A percentile compares a stretch with the other conserved stretches of the same genome.
phyloP scores from a whole-genome alignment of 2,329 filamentous ascomycete species.

The Diaporthe destruens region DNA sequence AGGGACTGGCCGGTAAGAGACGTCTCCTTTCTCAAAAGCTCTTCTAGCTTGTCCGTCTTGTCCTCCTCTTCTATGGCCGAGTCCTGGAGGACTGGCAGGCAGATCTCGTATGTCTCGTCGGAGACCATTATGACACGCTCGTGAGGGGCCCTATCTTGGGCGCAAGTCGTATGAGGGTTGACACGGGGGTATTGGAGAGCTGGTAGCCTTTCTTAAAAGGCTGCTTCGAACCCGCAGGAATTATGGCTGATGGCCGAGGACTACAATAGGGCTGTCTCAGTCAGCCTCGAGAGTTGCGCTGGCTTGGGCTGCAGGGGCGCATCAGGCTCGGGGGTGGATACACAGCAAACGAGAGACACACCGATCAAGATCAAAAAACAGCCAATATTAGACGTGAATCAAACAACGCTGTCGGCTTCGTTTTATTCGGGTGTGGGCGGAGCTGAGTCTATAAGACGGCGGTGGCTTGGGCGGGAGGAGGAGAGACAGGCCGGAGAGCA shows the following conservation, averaged over 20 bases:
- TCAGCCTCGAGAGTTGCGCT: constrained; percentile 33
- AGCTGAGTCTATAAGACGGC: constrained; percentile 37
- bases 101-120: constrained; percentile 92
- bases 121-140: constrained; percentile 76
- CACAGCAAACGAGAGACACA: constrained; percentile 21
- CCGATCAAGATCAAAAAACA: constrained; percentile 9
- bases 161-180: constrained; percentile 16
- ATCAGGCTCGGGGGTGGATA: constrained; percentile 12
- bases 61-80: constrained; percentile 89
- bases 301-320: constrained; percentile 19
- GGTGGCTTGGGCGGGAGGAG: constrained; percentile 41
- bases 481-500: constrained; percentile 41
- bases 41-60: constrained; percentile 91
- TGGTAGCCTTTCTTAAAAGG: constrained; percentile 20
- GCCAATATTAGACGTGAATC: constrained; percentile 24
- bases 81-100: constrained; percentile 89
- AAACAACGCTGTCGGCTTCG: constrained; percentile 23
- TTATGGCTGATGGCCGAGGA: constrained; percentile 16
- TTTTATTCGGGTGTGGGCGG: constrained; percentile 42
- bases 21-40: constrained; percentile 84
- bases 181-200: background rate
- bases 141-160: constrained; percentile 25
- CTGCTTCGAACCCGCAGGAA: constrained; percentile 22
- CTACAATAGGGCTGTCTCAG: constrained; percentile 36
- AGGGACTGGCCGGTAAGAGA: constrained; percentile 80